phyloP scores from a whole-genome alignment of 1,284 basidiomycete genomes.

The Pyrrhoderma noxium region DNA sequence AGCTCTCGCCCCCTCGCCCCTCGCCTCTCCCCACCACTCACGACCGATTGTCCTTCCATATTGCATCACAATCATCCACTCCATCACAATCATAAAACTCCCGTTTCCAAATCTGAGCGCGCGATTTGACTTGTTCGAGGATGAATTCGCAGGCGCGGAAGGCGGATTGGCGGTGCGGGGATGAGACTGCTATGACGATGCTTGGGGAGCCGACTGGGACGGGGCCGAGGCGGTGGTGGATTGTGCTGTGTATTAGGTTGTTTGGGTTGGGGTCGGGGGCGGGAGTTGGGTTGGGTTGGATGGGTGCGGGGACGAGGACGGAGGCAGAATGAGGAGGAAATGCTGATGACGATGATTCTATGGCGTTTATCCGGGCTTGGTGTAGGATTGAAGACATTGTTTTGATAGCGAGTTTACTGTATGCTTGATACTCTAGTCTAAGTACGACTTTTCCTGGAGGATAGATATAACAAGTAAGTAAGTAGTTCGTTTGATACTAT shows the following conservation, averaged over 20 bases:
- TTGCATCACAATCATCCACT: constrained; percentile 48
- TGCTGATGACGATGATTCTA: constrained; percentile 20
- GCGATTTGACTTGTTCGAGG: constrained; percentile 76
- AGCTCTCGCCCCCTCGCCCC: too few relatives aligned
- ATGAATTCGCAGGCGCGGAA: constrained; percentile 76
- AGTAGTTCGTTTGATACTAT: too few relatives aligned
- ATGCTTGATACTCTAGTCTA: constrained; percentile 76
- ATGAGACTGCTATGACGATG: constrained; percentile 79
- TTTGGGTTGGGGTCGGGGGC: constrained; percentile 27
- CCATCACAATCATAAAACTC: constrained; percentile 76
- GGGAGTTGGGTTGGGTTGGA: constrained; percentile 18
- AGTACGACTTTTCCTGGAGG: constrained; percentile 60
- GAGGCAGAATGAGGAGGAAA: neutral
- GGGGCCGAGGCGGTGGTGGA: constrained; percentile 74
- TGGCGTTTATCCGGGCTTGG: constrained; percentile 31
- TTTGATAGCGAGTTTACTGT: constrained; percentile 76
- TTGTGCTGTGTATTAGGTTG: constrained; percentile 27
- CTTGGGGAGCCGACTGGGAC: constrained; percentile 77
- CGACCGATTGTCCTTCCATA: constrained; percentile 64
- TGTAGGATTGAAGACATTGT: constrained; percentile 61
- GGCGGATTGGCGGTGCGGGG: constrained; percentile 78
- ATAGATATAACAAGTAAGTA: constrained; percentile 36
- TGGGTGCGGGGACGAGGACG: neutral
- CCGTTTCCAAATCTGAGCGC: constrained; percentile 84
- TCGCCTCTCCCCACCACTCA: too few relatives aligned